Conservation (phyloP, 805 yeast species). For the Yarrowia osloensis region DNA sequence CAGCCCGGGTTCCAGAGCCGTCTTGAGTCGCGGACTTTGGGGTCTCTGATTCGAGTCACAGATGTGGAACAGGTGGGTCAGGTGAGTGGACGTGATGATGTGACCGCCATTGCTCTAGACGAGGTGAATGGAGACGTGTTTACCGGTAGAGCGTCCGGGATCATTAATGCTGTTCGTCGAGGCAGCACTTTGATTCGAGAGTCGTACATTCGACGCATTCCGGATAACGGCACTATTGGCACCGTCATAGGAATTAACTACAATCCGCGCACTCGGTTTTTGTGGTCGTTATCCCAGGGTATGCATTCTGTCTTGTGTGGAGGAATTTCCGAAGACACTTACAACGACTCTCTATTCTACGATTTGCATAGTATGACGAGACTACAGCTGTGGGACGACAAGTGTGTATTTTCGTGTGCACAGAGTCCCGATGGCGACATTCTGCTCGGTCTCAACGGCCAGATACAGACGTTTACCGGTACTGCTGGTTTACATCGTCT, state of each 20-base stretch:
- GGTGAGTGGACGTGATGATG: slow-evolving; percentile 1
- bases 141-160: slow-evolving; percentile 1
- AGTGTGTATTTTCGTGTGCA: slow-evolving; percentile 33
- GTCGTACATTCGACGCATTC: slow-evolving; percentile 10
- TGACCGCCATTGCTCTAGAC: slow-evolving; percentile 6
- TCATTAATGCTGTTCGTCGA: slow-evolving; percentile 20
- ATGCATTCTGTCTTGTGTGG: slow-evolving; percentile 3
- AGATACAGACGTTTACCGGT: background rate
- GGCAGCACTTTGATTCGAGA: slow-evolving; percentile 11
- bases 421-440: slow-evolving; percentile 33
- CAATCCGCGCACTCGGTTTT: slow-evolving; percentile 5
- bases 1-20: background rate
- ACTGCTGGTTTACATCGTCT: slow-evolving; percentile 7
- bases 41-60: background rate
- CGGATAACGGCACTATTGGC: background rate
- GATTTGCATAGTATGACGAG: slow-evolving; percentile 33
- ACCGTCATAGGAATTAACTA: background rate
- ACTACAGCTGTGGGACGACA: slow-evolving; percentile 31
- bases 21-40: background rate
- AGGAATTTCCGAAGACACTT: slow-evolving; percentile 9
- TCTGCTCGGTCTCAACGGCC: slow-evolving; percentile 7
- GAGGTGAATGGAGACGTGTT: slow-evolving; percentile 10
- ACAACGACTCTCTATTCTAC: slow-evolving; percentile 14
- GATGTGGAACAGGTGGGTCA: slow-evolving; percentile 10
- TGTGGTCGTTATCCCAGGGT: slow-evolving; percentile 1